Base-by-base conservation (phyloP, 176 grass and related monocot genomes). In the Poa annua region DNA sequence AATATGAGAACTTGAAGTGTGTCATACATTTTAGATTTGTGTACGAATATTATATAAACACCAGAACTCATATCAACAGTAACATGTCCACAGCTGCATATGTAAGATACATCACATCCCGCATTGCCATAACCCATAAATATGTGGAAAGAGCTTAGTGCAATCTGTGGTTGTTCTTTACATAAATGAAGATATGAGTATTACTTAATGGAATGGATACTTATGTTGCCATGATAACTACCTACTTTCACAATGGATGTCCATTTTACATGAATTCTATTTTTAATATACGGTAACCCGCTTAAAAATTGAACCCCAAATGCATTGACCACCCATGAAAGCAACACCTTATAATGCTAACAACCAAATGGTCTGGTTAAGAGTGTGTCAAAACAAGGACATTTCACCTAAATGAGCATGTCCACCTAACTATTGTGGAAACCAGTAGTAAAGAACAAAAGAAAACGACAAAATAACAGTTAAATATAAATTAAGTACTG, bases 321-420 rank as follows among this genome's bases (percentile, higher is more conserved):
- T 74, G 74, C 38, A 54, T 53, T 81, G 59, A 32, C 4, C 10
- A 57, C 11, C 74, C 34, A 75, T 10, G 54, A 84, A 66, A 77
- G n/a, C 36, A 82, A 19, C 29, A 57, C 4, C 20, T 76, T 70
- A 39, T 29, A 32, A 61, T 36, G 75, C 35, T 75, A 84, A 80
- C 54, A 56, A 17, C 11, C 7, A 10, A 24, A 56, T 75, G 19
- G 1, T 72, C 44, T 7, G 6, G 13, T 71, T 48, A 63, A 61
- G 17, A 61, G 12, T 54, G 53, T 66, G 34, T 73, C 66, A 65
- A 88, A 64, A 15, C 35, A 86, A 56, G 34, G 60, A 35, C 20
- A 20, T 75, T 65, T 50, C 66, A 73, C 70, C 45, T 78, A 76
- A 86, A 75, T 45, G 24, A 47, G 11, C 11, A 47, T 12, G 44